phyloP scores from a whole-genome alignment of 345 rosid genomes.

The Ceriops tagal region DNA sequence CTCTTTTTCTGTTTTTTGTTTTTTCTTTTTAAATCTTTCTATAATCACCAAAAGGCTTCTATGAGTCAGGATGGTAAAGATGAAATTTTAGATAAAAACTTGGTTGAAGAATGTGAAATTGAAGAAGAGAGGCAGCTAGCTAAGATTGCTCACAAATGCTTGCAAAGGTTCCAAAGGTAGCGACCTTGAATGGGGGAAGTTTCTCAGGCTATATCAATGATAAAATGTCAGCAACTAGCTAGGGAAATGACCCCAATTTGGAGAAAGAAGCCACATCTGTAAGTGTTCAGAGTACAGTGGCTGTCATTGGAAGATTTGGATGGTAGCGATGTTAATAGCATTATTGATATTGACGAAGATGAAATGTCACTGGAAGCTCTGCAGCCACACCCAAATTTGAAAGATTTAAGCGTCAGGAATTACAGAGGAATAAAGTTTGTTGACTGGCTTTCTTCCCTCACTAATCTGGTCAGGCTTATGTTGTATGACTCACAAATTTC shows the following conservation, averaged over 20 bases:
- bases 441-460: conserved; percentile 8
- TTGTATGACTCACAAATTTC: too few species aligned
- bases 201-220: conserved; percentile 67
- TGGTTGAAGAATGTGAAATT: conserved; percentile 54
- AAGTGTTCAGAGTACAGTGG: conserved; percentile 5
- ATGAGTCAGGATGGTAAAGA: conserved; percentile 85
- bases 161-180: conserved; percentile 66
- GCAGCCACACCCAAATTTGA: conserved; percentile 14
- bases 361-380: conserved; percentile 8
- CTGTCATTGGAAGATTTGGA: not conserved
- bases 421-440: conserved; percentile 14
- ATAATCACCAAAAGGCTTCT: conserved; percentile 45
- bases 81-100: conserved; percentile 72
- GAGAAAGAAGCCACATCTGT: too few species aligned
- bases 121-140: conserved; percentile 73
- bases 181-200: conserved; percentile 81
- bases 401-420: not conserved
- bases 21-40: not conserved
- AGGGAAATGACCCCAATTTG: conserved; percentile 25
- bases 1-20: not conserved
- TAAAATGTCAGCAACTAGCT: conserved; percentile 45
- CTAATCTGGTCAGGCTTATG: too few species aligned
- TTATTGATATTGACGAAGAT: not conserved
- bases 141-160: conserved; percentile 59
- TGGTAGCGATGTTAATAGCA: too few species aligned